These are phyloP conservation scores for Leptoxyphium fumago DNA, from an alignment of 2,329 filamentous ascomycete genomes.

Conservation along the genomic window DNA sequence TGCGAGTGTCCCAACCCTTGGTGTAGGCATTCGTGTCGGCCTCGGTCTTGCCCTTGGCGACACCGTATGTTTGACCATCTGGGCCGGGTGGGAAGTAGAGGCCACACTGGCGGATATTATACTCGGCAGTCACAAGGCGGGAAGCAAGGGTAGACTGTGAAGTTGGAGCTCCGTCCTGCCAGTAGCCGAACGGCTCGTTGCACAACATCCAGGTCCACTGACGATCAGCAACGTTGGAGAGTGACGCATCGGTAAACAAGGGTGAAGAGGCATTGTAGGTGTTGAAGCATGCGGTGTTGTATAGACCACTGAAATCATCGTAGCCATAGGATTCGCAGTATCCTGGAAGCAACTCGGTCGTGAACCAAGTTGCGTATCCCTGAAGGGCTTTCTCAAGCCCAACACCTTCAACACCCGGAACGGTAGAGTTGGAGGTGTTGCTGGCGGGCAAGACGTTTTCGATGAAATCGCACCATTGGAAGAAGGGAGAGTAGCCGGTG, in stretches of 20 bases:
- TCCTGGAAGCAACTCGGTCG: slow-evolving; percentile 29
- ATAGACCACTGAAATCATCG: slow-evolving; percentile 24
- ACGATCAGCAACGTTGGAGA: slow-evolving; percentile 32
- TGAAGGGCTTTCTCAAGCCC: slow-evolving; percentile 38
- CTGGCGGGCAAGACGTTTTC: slow-evolving; percentile 13
- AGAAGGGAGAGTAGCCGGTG: slow-evolving; percentile 29
- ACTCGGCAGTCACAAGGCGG: slow-evolving; percentile 34
- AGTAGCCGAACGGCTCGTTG: slow-evolving; percentile 48
- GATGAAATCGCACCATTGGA: slow-evolving; percentile 27
- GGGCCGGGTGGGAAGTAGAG: slow-evolving; percentile 39
- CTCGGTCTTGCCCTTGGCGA: slow-evolving; percentile 33
- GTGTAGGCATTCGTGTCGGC: slow-evolving; percentile 38
- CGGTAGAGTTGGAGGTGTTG: slow-evolving; percentile 16
- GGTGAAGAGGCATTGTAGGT: slow-evolving; percentile 36
- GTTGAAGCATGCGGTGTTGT: slow-evolving; percentile 37
- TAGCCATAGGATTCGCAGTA: slow-evolving; percentile 37
- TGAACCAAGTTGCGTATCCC: slow-evolving; percentile 42
- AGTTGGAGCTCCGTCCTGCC: slow-evolving; percentile 39
- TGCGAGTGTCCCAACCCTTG: slow-evolving; percentile 38
- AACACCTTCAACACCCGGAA: slow-evolving; percentile 31
- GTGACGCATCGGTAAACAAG: slow-evolving; percentile 35
- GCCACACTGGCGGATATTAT: slow-evolving; percentile 41
- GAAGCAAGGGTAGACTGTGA: slow-evolving; percentile 35
- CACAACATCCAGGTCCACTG: slow-evolving; percentile 49
- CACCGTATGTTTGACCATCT: slow-evolving; percentile 35